Conservation (phyloP, 1,139 yeast genomes). For the Taphrina confusa region DNA sequence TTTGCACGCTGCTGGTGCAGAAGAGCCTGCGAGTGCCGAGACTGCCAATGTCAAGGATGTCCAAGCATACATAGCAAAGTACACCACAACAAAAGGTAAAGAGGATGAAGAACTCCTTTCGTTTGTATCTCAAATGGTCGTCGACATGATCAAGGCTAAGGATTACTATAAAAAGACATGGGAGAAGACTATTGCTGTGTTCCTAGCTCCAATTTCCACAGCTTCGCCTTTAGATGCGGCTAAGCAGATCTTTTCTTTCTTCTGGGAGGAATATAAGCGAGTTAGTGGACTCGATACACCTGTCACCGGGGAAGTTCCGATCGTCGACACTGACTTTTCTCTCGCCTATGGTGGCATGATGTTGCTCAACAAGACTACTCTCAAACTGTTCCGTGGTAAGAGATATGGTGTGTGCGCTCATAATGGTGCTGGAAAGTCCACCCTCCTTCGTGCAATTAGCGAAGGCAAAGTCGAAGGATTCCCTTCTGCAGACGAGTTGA, state of each 20-base stretch:
- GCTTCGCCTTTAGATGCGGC: slow-evolving; percentile 22
- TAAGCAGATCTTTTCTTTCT: slow-evolving; percentile 18
- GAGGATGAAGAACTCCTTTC: slow-evolving; percentile 16
- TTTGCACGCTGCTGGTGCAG: slow-evolving; percentile 34
- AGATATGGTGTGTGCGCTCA: slow-evolving; percentile 98
- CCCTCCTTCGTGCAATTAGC: slow-evolving; percentile 94
- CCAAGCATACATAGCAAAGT: slow-evolving; percentile 25
- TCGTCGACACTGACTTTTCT: slow-evolving; percentile 49
- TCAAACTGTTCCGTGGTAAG: slow-evolving; percentile 98
- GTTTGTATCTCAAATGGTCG: slow-evolving; percentile 19
- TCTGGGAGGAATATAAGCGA: slow-evolving; percentile 28
- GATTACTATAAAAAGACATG: slow-evolving; percentile 32
- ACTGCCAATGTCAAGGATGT: slow-evolving; percentile 33
- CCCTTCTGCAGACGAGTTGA: slow-evolving; percentile 83
- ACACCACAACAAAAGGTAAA: not conserved
- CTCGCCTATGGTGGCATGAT: slow-evolving; percentile 99
- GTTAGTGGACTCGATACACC: slow-evolving; percentile 31
- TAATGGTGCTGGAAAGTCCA: slow-evolving; percentile 98
- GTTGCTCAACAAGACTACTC: slow-evolving; percentile 98
- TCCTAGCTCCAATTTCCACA: slow-evolving; percentile 26
- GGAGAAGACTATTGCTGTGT: slow-evolving; percentile 28
- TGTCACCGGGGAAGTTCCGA: slow-evolving; percentile 25
- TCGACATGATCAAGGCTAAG: slow-evolving; percentile 34
- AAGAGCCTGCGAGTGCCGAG: slow-evolving; percentile 32
- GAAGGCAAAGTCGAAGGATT: slow-evolving; percentile 97